Conservation (phyloP, 306 rosid genomes). For the Quercus berberidifolia region DNA sequence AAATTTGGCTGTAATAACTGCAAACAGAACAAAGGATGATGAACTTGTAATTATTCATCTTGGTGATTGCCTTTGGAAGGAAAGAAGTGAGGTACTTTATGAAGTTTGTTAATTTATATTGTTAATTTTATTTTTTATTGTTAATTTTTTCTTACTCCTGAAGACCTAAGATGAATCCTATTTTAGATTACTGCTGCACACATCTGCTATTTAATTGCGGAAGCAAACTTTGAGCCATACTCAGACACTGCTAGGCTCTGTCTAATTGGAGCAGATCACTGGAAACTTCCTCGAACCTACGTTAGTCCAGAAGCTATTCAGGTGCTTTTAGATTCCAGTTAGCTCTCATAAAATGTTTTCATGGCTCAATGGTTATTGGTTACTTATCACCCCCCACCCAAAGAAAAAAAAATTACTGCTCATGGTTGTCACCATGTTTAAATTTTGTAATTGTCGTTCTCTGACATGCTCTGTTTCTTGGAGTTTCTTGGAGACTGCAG, state of each 20-base stretch:
- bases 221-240: slow-evolving; percentile 80
- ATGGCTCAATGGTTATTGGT: too few relatives aligned
- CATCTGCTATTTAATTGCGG: slow-evolving; percentile 93
- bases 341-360: background rate
- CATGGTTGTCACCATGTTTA: background rate
- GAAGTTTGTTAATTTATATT: slow-evolving; percentile 4
- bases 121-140: background rate
- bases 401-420: background rate
- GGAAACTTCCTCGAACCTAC: slow-evolving; percentile 86
- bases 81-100: slow-evolving; percentile 70
- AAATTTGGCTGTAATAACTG: slow-evolving; percentile 86
- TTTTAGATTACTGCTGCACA: slow-evolving; percentile 89
- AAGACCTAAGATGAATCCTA: slow-evolving; percentile 25
- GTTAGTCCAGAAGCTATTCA: slow-evolving; percentile 95
- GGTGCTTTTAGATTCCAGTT: slow-evolving; percentile 39
- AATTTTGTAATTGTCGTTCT: slow-evolving; percentile 9
- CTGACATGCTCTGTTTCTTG: slow-evolving; percentile 5
- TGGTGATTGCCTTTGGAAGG: slow-evolving; percentile 94
- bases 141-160: slow-evolving; percentile 1
- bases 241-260: slow-evolving; percentile 87
- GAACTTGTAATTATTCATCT: slow-evolving; percentile 86
- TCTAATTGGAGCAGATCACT: slow-evolving; percentile 95
- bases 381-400: too few relatives aligned
- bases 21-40: slow-evolving; percentile 92
- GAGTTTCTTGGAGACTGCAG: slow-evolving; percentile 9